Base-by-base conservation (phyloP, 2,329 filamentous ascomycete genomes). In the Talaromyces sp. region DNA sequence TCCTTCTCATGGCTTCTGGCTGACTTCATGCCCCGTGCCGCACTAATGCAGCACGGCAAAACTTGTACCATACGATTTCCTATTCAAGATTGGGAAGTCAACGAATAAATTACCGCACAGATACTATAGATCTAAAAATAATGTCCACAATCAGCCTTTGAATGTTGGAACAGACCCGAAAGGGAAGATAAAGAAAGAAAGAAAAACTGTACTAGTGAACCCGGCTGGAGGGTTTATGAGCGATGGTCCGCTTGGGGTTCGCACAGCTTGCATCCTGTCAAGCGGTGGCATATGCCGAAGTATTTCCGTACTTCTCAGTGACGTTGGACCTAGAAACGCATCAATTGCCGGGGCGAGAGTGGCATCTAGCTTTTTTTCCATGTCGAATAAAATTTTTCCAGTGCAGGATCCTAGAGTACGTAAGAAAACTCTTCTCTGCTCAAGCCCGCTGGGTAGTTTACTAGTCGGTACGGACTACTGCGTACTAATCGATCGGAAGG, bases 161-260 rank as follows among this genome's bases (percentile, higher is more conserved):
- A 22, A 33, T 11, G 45, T 47, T 47, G 45, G 14, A 50, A 52
- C 14, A 31, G 33, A 39, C 33, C 33, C 19, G 33, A 56, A 22
- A 16, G 22, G 8, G n/a, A 16, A 50, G 47, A 31, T 14, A 37
- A 22, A 24, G 3, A 56, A 10, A 24, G 11, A 19, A 33, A 54
- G 11, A 33, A 54, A n/a, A 33, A 33, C 1, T 31, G 10, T 6
- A 33, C 45, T 47, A 24, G 13, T 16, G 10, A 24, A 37, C 31
- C 24, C 47, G 11, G 24, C 27, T 3, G 33, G 37, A 22, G n/a
- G 27, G 33, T 16, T 24, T 56, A 56, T 24, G 31, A 56, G 52
- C 52, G 52, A 56, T 33, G 52, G 31, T 56, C 52, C 52, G 52
- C 52, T 56, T 54, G 50, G 27, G 33, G 48, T 52, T 52, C 48